Base-by-base conservation (phyloP, 306 rosid genomes). In the Medicago truncatula region DNA sequence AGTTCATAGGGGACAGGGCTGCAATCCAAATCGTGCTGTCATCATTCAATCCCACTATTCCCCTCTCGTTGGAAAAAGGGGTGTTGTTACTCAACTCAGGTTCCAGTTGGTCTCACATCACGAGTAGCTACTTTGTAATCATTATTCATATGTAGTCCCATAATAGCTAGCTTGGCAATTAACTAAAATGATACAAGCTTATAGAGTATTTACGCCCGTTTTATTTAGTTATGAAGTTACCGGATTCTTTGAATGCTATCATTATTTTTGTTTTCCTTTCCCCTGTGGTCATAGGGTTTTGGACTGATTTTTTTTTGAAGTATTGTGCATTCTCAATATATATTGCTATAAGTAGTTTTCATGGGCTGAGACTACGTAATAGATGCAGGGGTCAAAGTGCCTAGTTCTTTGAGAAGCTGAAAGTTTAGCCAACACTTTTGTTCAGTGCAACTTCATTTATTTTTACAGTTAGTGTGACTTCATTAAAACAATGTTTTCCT, bases 21-120 rank as follows among this genome's bases (percentile, higher is more conserved):
- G 16, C 67, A 53, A 75, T 40, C 43, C 4, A 43, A 28, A 69
- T 75, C 21, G 34, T 36, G 50, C 67, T 74, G 31, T 6, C 64
- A 47, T 70, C 20, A 11, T 70, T 49, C 44, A 47, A 34, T 78
- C 47, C 23, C n/a, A 25, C 36, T 52, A 16, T 28, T 53, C 72
- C 25, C 82, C 73, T 63, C 53, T 59, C 20, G 41, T 54, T 56
- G 18, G 15, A 28, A 38, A 49, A 59, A 34, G 31, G 31, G 34
- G 40, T 72, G 68, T 64, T 52, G 62, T 64, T 52, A 59, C 40
- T 25, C 18, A 59, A 39, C 18, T 78, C 15, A 47, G 41, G 62
- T 1, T 60, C 71, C 53, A 58, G 39, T 53, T 18, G 21, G 7
- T 34, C 14, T 60, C 69, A 9, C 76, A 20, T 46, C 53, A 69